These are phyloP conservation scores for Volvariella volvacea DNA, from an alignment of 1,284 basidiomycete species.

Conservation along the genomic window DNA sequence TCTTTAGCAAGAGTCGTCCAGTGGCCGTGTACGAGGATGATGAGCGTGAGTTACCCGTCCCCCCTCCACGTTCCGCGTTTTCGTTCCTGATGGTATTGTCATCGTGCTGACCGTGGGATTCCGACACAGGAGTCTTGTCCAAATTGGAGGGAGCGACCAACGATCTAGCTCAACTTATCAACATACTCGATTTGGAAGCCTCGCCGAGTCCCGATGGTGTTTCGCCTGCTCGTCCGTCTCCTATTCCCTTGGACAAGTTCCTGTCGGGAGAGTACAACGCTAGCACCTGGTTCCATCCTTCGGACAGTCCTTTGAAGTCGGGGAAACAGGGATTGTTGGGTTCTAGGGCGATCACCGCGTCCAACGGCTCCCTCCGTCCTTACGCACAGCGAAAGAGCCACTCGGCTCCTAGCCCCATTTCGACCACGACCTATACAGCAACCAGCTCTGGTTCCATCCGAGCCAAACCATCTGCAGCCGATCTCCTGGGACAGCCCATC, in stretches of 20 bases:
- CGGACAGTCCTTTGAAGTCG: constrained; percentile 24
- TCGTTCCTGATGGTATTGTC: too few species aligned
- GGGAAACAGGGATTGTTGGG: constrained; percentile 15
- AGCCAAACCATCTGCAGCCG: constrained; percentile 9
- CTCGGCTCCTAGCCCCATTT: constrained; percentile 8
- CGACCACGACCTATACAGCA: background rate
- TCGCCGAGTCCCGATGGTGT: constrained; percentile 53
- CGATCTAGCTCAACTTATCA: constrained; percentile 70
- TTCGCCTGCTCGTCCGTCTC: constrained; percentile 30
- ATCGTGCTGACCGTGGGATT: too few species aligned
- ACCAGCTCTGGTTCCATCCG: constrained; percentile 1
- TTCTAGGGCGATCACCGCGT: constrained; percentile 32
- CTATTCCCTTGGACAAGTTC: constrained; percentile 13
- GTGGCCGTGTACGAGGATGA: constrained; percentile 46
- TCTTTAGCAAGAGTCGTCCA: constrained; percentile 42
- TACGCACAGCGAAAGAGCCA: constrained; percentile 44
- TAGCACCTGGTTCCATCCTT: constrained; percentile 12
- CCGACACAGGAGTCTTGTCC: constrained; percentile 48
- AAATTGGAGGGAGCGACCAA: constrained; percentile 70
- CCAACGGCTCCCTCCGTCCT: constrained; percentile 52
- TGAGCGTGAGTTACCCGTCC: constrained; percentile 35
- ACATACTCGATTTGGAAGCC: constrained; percentile 65
- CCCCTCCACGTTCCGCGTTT: too few species aligned
- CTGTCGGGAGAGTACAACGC: constrained; percentile 28
- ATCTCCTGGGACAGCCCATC: constrained; percentile 50